Base-by-base conservation (phyloP, 805 yeast species). In the Candida anglica region DNA sequence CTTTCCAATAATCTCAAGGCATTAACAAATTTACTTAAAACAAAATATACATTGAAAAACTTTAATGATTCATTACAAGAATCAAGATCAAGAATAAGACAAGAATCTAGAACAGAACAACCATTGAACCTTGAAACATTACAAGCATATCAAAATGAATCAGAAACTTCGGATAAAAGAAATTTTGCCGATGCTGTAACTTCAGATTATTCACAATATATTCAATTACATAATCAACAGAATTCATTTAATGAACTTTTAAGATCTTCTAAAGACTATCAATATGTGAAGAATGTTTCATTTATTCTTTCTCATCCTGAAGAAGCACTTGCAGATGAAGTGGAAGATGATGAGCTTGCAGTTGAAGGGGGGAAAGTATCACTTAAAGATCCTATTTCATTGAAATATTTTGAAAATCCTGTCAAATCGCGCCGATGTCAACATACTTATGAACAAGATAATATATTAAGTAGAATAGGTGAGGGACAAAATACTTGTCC, bases 311-410 rank as follows among this genome's bases (percentile, higher is more conserved):
- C 66, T 2, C 66, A 78, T 41, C 93, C 93, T 0, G 72, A 73
- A 19, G 75, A 74, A 19, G 80, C 85, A 5, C 46, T 83, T 14
- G 86, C 86, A 0, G 71, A 64, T 11, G 53, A 47, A 1, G 56
- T 48, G 9, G 78, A 67, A 10, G 80, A 74, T 24, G 86, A 79
- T 15, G 91, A 81, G 15, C 29, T 84, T 20, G 74, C 69, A 27
- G 71, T 84, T 5, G 77, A 75, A 7, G 94, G 93, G 36, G 93
- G 93, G 24, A 73, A 60, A 23, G 62, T 85, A n/a, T 77, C 79
- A 30, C 50, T 85, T 37, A 69, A 64, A 17, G 87, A 89, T 50
- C 91, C 91, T 0, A 63, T 84, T 10, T 75, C 88, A 0, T 49
- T 72, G 38, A 62, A 68, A 33, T 52, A 62, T 27, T 81, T 74